Evolutionary conservation across 129 eudicot genomes (phyloP).

Genomic region (carrot (Daucus carota)): DH1_v3.0 NC_030386.2:19605001-19605500

Average conservation of each 20-base stretch:
- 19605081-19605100: conserved; percentile 51
- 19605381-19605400: neutral
- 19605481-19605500: neutral
- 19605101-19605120: conserved; percentile 44
- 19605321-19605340: neutral
- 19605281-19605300: neutral
- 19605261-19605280: neutral
- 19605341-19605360: neutral
- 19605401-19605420: neutral
- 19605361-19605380: neutral
- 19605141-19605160: conserved; percentile 55
- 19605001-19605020: neutral
- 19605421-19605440: no score
- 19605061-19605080: neutral
- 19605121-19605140: conserved; percentile 53
- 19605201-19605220: neutral
- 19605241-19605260: neutral
- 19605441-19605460: neutral
- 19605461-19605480: neutral
- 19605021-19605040: neutral
- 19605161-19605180: conserved; percentile 59
- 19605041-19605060: neutral
- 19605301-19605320: neutral
- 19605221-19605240: neutral
- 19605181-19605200: conserved; percentile 43